These are phyloP conservation scores for Nicotiana otophora DNA, from an alignment of 257 asterid species.

Conservation along the genomic window DNA sequence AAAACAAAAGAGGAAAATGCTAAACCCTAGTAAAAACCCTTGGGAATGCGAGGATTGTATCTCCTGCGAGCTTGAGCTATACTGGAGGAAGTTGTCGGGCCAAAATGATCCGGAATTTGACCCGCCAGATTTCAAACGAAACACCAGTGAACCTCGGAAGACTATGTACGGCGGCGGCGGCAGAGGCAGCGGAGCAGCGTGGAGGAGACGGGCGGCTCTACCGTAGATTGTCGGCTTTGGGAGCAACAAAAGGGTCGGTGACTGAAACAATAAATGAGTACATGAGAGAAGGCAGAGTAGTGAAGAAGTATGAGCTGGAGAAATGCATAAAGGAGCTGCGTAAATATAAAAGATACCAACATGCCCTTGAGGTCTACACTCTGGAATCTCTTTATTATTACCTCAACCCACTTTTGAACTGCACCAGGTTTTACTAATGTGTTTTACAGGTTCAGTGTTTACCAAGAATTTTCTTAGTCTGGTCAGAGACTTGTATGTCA, in stretches of 20 bases:
- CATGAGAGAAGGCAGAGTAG: conserved; percentile 45
- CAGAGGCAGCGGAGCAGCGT: not conserved
- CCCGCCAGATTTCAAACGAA: conserved; percentile 25
- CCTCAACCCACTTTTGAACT: too few species aligned
- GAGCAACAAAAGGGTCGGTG: conserved; percentile 38
- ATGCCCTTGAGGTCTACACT: conserved; percentile 64
- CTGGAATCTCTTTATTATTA: not conserved
- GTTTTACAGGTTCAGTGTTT: not conserved
- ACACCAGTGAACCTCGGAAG: conserved; percentile 23
- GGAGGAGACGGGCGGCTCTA: conserved; percentile 25
- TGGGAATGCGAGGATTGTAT: not conserved
- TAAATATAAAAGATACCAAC: conserved; percentile 37
- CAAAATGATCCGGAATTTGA: conserved; percentile 18
- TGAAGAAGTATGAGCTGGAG: conserved; percentile 38
- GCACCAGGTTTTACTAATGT: not conserved
- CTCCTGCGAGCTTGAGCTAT: not conserved
- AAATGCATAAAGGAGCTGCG: conserved; percentile 60
- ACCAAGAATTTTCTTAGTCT: not conserved
- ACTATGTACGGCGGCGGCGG: conserved; percentile 26
- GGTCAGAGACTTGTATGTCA: not conserved
- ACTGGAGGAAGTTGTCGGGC: not conserved
- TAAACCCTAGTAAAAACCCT: conserved; percentile 1
- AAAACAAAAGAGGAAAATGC: too few species aligned
- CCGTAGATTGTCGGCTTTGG: conserved; percentile 62
- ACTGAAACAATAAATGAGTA: conserved; percentile 48